These are phyloP conservation scores for Clavispora vitiphila DNA, from an alignment of 805 yeast species.

Conservation along the genomic window DNA sequence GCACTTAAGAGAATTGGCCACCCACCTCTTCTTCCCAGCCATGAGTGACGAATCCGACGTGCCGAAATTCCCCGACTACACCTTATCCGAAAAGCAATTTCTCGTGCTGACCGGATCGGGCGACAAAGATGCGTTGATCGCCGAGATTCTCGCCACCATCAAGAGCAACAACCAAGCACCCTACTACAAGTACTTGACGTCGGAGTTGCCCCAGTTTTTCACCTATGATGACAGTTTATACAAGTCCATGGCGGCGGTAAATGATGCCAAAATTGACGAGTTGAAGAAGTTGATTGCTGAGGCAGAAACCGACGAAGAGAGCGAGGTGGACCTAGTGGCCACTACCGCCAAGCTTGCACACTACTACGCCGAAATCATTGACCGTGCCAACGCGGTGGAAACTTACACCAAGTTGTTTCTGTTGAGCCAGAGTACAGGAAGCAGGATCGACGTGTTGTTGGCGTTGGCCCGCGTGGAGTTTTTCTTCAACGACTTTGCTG, in stretches of 20 bases:
- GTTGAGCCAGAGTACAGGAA: constrained; percentile 78
- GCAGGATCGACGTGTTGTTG: constrained; percentile 81
- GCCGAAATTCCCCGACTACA: constrained; percentile 72
- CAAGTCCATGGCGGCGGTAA: constrained; percentile 44
- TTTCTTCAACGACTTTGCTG: constrained; percentile 72
- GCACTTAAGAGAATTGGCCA: background rate
- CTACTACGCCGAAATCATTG: constrained; percentile 82
- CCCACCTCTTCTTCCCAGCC: background rate
- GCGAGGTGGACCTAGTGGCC: constrained; percentile 75
- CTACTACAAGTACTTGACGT: constrained; percentile 62
- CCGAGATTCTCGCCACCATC: constrained; percentile 50
- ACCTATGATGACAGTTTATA: constrained; percentile 60
- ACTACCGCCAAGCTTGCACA: constrained; percentile 81
- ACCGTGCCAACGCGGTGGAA: constrained; percentile 60
- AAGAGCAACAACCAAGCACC: constrained; percentile 69
- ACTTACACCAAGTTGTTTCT: constrained; percentile 71
- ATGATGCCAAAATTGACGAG: constrained; percentile 50
- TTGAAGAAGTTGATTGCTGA: constrained; percentile 51
- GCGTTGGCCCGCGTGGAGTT: constrained; percentile 86
- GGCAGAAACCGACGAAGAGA: constrained; percentile 69
- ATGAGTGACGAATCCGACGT: constrained; percentile 41
- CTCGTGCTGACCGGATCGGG: constrained; percentile 38
- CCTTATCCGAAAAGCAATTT: constrained; percentile 76
- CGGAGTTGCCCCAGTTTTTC: constrained; percentile 30
- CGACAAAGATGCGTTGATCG: constrained; percentile 29